Conservation (phyloP, 2,329 filamentous ascomycete species). For the Colletotrichum tanaceti region DNA sequence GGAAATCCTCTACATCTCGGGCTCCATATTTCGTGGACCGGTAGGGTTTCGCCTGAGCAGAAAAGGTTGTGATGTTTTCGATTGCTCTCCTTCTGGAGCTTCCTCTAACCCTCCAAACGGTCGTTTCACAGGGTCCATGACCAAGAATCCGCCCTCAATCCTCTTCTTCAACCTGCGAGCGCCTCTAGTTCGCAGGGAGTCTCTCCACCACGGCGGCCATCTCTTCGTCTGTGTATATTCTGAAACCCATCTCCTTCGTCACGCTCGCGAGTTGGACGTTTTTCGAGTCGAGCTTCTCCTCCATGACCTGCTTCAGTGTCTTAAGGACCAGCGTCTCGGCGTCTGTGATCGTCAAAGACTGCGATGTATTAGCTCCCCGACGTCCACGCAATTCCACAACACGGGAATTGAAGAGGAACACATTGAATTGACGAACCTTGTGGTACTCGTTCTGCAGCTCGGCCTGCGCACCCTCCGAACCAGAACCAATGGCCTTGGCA, state of each 20-base stretch:
- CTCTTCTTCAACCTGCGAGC: constrained; percentile 4
- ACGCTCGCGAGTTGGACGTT: constrained; percentile 98
- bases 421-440: constrained; percentile 67
- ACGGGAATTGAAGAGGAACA: not conserved
- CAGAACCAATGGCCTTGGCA: constrained; percentile 97
- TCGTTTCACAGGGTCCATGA: constrained; percentile 2
- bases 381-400: not conserved
- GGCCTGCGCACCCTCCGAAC: constrained; percentile 95
- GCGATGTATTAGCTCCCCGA: constrained; percentile 16
- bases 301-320: constrained; percentile 99
- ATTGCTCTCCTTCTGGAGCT: constrained; percentile 11
- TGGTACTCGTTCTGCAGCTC: constrained; percentile 99
- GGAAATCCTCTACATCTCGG: constrained; percentile 29
- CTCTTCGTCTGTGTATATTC: constrained; percentile 98
- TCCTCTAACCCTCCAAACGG: not conserved
- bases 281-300: constrained; percentile 98
- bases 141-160: constrained; percentile 1
- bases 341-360: constrained; percentile 90
- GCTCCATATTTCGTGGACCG: constrained; percentile 30
- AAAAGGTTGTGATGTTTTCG: constrained; percentile 3
- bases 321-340: constrained; percentile 96
- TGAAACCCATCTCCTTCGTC: constrained; percentile 96
- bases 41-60: constrained; percentile 6
- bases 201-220: constrained; percentile 94
- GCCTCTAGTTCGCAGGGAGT: constrained; percentile 73